These are phyloP conservation scores for Evernia prunastri DNA, from an alignment of 495 filamentous ascomycete genomes.

Conservation along the genomic window DNA sequence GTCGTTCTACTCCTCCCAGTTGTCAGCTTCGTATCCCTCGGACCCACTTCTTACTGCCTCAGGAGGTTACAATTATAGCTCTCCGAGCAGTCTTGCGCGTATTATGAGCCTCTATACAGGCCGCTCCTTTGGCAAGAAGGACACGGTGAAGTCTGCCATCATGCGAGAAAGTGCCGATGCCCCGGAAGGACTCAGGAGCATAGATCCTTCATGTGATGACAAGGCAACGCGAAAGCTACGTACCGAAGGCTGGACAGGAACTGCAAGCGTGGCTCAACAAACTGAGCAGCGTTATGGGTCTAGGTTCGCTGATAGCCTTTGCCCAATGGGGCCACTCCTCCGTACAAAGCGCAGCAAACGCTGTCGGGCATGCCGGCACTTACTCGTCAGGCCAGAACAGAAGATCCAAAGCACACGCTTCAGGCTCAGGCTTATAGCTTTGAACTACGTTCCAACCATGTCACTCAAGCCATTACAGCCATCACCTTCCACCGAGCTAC, in stretches of 20 bases:
- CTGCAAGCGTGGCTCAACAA: conserved; percentile 47
- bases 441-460: conserved; percentile 81
- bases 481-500: conserved; percentile 27
- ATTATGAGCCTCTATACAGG: conserved; percentile 89
- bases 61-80: conserved; percentile 61
- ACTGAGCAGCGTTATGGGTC: conserved; percentile 41
- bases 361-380: conserved; percentile 86
- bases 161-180: conserved; percentile 72
- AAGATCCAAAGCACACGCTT: conserved; percentile 81
- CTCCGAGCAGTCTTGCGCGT: conserved; percentile 71
- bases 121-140: conserved; percentile 53
- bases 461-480: conserved; percentile 58
- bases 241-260: conserved; percentile 46
- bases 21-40: conserved; percentile 49
- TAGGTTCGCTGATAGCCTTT: conserved; percentile 59
- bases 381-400: conserved; percentile 88
- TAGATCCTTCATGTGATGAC: conserved; percentile 45
- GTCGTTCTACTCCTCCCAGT: conserved; percentile 65
- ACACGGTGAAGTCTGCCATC: conserved; percentile 55
- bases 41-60: conserved; percentile 43
- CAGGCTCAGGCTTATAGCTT: conserved; percentile 80
- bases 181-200: conserved; percentile 60
- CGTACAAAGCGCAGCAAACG: conserved; percentile 90
- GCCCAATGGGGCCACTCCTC: conserved; percentile 72
- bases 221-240: conserved; percentile 41